Base-by-base conservation (phyloP, 2,329 filamentous ascomycete species). In the Beauveria asiatica region DNA sequence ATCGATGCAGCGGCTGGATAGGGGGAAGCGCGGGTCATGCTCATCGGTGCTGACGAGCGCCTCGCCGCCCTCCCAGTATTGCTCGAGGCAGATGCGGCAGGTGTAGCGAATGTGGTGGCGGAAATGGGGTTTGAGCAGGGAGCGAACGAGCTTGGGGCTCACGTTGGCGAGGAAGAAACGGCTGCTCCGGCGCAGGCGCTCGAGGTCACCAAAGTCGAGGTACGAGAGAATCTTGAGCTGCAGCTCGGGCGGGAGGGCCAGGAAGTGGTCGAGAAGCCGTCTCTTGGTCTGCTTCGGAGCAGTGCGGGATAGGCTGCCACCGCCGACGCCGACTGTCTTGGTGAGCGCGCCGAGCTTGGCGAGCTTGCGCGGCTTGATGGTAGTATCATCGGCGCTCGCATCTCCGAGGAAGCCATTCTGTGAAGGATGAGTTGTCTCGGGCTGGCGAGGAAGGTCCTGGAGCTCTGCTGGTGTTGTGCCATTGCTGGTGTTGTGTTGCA, bases 201-300 rank as follows among this genome's bases (percentile, higher is more conserved):
- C 71, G 19, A 79, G 70, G 63, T 78, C 74, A 44, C 73, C 75
- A 59, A 78, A 77, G 59, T 70, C 69, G 56, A 78, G 73, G 23
- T 73, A 65, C 23, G 66, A 63, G n/a, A 78, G 64, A 45, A 79
- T 70, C 64, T 73, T 66, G 48, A 77, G 66, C 57, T 77, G 74
- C 6, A 80, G 64, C 65, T 79, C 77, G 8, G 67, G 67, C 4
- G 77, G 76, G 0, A 79, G 69, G 27, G 67, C 67, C 41, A 76
- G 64, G 4, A 79, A 59, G 2, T 57, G 19, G 21, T 46, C 46
- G 27, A 54, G 50, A 5, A 64, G 30, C 16, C n/a, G 37, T n/a
- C 3, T 27, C 11, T 13, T 30, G 11, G 41, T 41, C 13, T 11
- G 13, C 16, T 25, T 16, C 5, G 42, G 4, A 9, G 11, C 13